Base-by-base conservation (phyloP, 345 rosid species). In the Raphanus sativus region DNA sequence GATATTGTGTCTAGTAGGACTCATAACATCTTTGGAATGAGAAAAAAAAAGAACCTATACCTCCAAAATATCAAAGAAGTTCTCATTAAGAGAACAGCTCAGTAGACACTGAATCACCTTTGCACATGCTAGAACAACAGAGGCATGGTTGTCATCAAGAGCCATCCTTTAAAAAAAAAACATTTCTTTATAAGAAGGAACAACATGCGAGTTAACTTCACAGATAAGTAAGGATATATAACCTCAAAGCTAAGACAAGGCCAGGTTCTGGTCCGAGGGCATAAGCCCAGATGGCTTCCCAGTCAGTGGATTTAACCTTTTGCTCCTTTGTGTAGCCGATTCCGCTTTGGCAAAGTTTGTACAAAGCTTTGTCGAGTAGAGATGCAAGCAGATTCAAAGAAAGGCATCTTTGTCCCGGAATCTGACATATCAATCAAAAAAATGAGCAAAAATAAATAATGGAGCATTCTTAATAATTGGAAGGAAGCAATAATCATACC, bases 231-330 rank as follows among this genome's bases (percentile, higher is more conserved):
- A 81, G 30, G 63, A 70, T 67, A 2, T 2, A 65, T 70, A 68
- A 90, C 98, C 98, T 90, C 84, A 94, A 81, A 56, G 97, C 77
- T 76, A 94, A 88, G 81, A 84, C 86, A 76, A 94, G 95, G 81
- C 89, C 97, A 73, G 98, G 98, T 86, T 94, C 89, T 8, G 98
- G 98, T 70, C 97, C 98, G 69, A 94, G 89, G 25, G 96, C 91
- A 82, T 83, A 91, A 65, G 96, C 96, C 97, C 98, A 91, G 79
- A 94, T 82, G 68, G 96, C 98, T 81, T 87, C 92, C 98, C 97
- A 94, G 70, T 94, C 97, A 82, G 74, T 79, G 60, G 80, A 58
- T 32, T 59, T 70, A 64, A 75, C 45, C 71, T 76, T 68, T 68
- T 48, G 73, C 69, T 60, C 73, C 74, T 74, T 25, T 28, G 71